Evolutionary conservation across 1,139 yeast genomes (phyloP).

Genomic region (Candida frijolesensis): DNA sequence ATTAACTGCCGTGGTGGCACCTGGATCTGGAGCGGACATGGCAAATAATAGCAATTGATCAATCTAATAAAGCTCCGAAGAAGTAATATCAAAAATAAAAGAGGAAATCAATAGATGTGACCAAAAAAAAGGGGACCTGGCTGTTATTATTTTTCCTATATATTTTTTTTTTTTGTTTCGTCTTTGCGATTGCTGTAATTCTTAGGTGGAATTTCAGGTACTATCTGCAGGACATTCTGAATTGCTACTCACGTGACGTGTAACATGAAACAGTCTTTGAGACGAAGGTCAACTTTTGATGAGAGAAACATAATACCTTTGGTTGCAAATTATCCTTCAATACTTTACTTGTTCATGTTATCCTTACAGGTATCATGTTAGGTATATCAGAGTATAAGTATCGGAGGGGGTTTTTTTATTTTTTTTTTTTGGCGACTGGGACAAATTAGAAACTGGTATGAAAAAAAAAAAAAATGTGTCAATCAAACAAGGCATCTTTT

Average conservation of each 20-base stretch:
- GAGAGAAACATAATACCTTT: too few species aligned
- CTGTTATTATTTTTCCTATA: background rate
- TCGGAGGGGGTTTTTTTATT: too few species aligned
- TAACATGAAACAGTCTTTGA: background rate
- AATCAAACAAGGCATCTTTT: background rate
- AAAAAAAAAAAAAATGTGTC: background rate
- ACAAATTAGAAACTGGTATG: background rate
- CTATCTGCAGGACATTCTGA: slow-evolving; percentile 3
- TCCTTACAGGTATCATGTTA: too few species aligned
- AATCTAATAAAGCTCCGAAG: background rate
- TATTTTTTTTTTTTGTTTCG: background rate
- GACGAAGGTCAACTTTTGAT: background rate
- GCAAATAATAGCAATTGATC: background rate
- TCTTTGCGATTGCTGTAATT: slow-evolving; percentile 2
- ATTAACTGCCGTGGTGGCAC: background rate
- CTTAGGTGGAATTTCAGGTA: slow-evolving; percentile 3
- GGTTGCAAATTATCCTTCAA: too few species aligned
- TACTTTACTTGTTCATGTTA: too few species aligned
- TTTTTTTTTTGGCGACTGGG: too few species aligned
- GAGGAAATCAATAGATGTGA: background rate
- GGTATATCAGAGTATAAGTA: too few species aligned
- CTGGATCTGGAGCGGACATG: background rate
- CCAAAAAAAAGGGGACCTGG: background rate
- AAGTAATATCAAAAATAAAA: background rate
- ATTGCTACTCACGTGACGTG: background rate